Conservation (phyloP, 768 basidiomycete species). For the Phanerochaete sordida region DNA sequence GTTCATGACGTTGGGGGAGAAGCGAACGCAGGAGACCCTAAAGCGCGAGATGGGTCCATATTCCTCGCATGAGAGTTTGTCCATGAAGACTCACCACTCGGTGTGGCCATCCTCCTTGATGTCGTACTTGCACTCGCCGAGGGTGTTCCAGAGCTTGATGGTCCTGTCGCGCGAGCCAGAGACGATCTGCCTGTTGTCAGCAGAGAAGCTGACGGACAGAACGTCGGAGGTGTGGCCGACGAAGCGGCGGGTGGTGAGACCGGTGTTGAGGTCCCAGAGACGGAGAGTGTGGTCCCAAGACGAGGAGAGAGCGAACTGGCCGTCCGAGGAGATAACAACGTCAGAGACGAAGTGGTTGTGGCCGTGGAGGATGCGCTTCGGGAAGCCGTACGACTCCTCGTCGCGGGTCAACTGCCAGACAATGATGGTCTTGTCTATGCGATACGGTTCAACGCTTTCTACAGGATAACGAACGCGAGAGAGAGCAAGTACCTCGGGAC, state of each 20-base stretch:
- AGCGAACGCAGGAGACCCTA: constrained; percentile 99
- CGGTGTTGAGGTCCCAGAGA: constrained; percentile 99
- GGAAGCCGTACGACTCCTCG: constrained; percentile 88
- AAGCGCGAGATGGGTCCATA: constrained; percentile 3
- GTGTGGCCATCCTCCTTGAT: constrained; percentile 98
- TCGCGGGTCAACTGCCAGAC: constrained; percentile 98
- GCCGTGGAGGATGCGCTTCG: constrained; percentile 95
- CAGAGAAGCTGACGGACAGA: constrained; percentile 98
- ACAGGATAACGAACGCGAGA: constrained; percentile 1
- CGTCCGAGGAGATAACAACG: constrained; percentile 98
- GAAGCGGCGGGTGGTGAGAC: constrained; percentile 92
- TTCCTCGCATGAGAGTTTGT: background rate
- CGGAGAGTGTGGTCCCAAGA: constrained; percentile 99
- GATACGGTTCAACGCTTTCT: constrained; percentile 14
- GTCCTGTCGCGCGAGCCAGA: constrained; percentile 95
- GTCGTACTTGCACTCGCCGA: constrained; percentile 99
- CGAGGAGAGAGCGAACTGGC: constrained; percentile 97
- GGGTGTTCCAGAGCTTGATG: constrained; percentile 99
- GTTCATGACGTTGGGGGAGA: constrained; percentile 96
- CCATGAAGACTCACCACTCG: constrained; percentile 62
- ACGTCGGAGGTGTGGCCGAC: constrained; percentile 98
- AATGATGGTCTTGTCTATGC: constrained; percentile 96
- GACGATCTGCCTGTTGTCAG: constrained; percentile 99
- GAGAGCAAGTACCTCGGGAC: constrained; percentile 74
- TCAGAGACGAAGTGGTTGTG: constrained; percentile 99